Percentiles rank a stretch among this genome's conserved stretches.
Conservation (phyloP, 176 grass and related monocot species). For the Microstegium vimineum region DNA sequence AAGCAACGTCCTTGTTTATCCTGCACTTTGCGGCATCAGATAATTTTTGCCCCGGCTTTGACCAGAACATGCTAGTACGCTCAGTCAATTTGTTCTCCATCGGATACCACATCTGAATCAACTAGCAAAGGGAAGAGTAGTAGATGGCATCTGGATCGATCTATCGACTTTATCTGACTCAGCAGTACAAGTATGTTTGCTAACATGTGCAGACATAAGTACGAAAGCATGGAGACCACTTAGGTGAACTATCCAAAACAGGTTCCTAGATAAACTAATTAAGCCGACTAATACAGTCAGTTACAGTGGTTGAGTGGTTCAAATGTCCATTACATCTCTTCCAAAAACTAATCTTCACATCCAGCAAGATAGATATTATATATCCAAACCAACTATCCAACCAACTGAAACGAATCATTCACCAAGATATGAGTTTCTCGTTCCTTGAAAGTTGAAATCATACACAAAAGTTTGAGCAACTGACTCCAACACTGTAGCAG, state of each 20-base stretch:
- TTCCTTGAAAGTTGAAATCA: neutral
- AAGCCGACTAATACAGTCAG: neutral
- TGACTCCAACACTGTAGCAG: neutral
- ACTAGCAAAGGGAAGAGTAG: too few species aligned
- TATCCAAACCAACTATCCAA: neutral
- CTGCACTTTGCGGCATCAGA: slow-evolving; percentile 24
- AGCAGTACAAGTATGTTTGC: neutral
- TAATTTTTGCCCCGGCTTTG: slow-evolving; percentile 42
- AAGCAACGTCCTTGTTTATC: slow-evolving; percentile 38
- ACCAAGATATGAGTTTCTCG: neutral
- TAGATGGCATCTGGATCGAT: slow-evolving; percentile 30
- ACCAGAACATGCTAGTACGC: slow-evolving; percentile 10
- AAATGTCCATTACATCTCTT: neutral
- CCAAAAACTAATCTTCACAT: neutral
- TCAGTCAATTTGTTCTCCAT: neutral
- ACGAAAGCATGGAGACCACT: neutral
- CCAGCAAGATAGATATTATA: neutral
- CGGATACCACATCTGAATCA: slow-evolving; percentile 2
- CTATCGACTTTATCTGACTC: neutral
- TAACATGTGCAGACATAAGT: slow-evolving; percentile 20
- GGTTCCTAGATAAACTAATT: neutral
- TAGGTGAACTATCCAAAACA: neutral
- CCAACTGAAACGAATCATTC: slow-evolving; percentile 3
- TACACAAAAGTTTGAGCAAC: neutral
- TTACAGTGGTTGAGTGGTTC: slow-evolving; percentile 20